Evolutionary conservation across 2,329 filamentous ascomycete species (phyloP).

Genomic region (Epicoccum sorghinum): DNA sequence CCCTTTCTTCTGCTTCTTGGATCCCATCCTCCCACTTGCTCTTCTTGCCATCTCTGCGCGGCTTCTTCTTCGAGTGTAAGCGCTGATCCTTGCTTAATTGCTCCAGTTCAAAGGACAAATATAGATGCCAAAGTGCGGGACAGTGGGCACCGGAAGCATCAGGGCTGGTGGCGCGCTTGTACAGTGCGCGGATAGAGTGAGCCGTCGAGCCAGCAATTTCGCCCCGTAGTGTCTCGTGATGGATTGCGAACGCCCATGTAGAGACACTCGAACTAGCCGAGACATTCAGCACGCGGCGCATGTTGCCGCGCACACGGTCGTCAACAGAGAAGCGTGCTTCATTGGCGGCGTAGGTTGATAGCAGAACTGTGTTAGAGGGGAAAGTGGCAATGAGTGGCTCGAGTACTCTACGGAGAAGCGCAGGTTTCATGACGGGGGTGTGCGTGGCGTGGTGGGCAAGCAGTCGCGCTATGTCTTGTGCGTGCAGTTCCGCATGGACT

Average conservation of each 20-base stretch:
- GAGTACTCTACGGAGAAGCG: constrained; percentile 67
- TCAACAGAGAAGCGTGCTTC: constrained; percentile 74
- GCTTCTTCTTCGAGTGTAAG: constrained; percentile 14
- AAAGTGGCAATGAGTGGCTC: constrained; percentile 66
- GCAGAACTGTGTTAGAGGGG: constrained; percentile 77
- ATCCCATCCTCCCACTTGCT: constrained; percentile 24
- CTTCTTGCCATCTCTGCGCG: constrained; percentile 27
- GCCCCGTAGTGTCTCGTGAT: constrained; percentile 58
- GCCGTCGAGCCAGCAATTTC: constrained; percentile 52
- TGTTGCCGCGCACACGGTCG: constrained; percentile 74
- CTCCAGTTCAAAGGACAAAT: constrained; percentile 41
- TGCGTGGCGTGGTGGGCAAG: constrained; percentile 69
- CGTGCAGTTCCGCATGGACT: constrained; percentile 64
- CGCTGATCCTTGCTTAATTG: constrained; percentile 22
- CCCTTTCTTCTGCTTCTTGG: constrained; percentile 46
- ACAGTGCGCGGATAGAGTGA: constrained; percentile 61
- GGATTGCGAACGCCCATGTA: constrained; percentile 61
- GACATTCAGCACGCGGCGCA: constrained; percentile 53
- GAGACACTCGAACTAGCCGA: constrained; percentile 49
- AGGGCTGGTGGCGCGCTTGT: constrained; percentile 58
- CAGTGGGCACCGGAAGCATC: constrained; percentile 35
- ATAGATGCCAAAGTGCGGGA: constrained; percentile 38
- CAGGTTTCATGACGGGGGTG: constrained; percentile 70
- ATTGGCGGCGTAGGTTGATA: constrained; percentile 74
- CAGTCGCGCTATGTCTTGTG: constrained; percentile 72